These are phyloP conservation scores for Gymnopilus junonius DNA, from an alignment of 768 basidiomycete genomes.

Conservation along the genomic window DNA sequence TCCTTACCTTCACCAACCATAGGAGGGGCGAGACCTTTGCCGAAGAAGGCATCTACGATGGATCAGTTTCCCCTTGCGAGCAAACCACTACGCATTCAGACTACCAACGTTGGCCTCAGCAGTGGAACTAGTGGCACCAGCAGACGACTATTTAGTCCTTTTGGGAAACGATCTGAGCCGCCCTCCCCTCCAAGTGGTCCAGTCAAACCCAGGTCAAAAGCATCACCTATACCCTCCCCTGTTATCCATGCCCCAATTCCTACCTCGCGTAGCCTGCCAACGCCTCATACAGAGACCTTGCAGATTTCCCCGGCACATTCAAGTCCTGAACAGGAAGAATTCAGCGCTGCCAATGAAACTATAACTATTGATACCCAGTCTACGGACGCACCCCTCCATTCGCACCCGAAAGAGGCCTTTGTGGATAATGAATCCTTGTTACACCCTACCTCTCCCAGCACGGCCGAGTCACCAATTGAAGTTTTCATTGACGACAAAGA, in stretches of 20 bases:
- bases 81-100: constrained; percentile 9
- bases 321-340: neutral
- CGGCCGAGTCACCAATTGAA: constrained; percentile 21
- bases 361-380: constrained; percentile 7
- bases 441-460: neutral
- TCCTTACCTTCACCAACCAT: constrained; percentile 11
- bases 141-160: constrained; percentile 4
- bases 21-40: constrained; percentile 9
- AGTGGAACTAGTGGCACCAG: neutral
- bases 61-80: neutral
- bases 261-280: constrained; percentile 2
- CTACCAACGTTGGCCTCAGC: neutral
- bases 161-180: constrained; percentile 16
- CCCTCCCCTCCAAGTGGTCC: constrained; percentile 19
- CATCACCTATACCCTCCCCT: constrained; percentile 10
- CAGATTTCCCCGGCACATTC: neutral
- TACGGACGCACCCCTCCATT: constrained; percentile 16
- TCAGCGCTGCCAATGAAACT: neutral
- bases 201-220: constrained; percentile 8
- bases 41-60: constrained; percentile 8
- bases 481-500: constrained; percentile 30
- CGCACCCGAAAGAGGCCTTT: constrained; percentile 17
- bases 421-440: constrained; percentile 15
- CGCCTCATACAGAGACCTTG: neutral
- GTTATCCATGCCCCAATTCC: constrained; percentile 1